phyloP scores from a whole-genome alignment of 2,329 filamentous ascomycete genomes.

The Penicillium sp. region DNA sequence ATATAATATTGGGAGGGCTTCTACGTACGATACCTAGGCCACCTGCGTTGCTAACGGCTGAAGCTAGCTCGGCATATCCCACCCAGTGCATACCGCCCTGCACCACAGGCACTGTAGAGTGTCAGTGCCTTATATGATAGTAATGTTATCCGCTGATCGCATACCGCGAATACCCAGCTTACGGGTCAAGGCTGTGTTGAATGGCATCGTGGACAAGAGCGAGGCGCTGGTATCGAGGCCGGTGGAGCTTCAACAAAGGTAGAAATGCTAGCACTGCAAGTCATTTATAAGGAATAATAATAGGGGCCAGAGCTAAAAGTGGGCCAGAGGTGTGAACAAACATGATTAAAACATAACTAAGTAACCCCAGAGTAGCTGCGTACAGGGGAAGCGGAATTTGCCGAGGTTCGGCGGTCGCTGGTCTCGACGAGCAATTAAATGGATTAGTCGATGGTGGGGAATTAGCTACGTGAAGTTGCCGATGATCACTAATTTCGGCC shows the following conservation, averaged over 20 bases:
- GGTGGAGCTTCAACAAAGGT: too few relatives aligned
- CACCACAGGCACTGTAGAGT: constrained; percentile 46
- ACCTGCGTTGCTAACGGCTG: constrained; percentile 55
- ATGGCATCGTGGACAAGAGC: constrained; percentile 53
- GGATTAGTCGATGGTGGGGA: neutral
- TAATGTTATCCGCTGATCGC: neutral
- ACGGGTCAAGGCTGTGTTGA: constrained; percentile 64
- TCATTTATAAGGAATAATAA: too few relatives aligned
- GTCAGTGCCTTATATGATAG: neutral
- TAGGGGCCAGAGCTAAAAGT: too few relatives aligned
- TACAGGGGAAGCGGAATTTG: constrained; percentile 29
- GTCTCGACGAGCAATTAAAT: neutral
- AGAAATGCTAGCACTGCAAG: too few relatives aligned
- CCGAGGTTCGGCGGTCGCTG: constrained; percentile 28
- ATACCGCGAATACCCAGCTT: constrained; percentile 56
- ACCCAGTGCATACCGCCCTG: constrained; percentile 60
- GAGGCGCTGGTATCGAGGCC: neutral
- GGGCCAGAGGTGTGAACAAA: too few relatives aligned
- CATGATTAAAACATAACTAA: constrained; percentile 4
- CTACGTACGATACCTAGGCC: constrained; percentile 52
- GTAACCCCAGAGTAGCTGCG: constrained; percentile 19
- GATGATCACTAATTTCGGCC: too few relatives aligned
- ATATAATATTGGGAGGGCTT: neutral
- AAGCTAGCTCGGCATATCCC: constrained; percentile 54
- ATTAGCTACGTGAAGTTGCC: too few relatives aligned